Base-by-base conservation (phyloP, 768 basidiomycete species). In the Leccinum arenicola region DNA sequence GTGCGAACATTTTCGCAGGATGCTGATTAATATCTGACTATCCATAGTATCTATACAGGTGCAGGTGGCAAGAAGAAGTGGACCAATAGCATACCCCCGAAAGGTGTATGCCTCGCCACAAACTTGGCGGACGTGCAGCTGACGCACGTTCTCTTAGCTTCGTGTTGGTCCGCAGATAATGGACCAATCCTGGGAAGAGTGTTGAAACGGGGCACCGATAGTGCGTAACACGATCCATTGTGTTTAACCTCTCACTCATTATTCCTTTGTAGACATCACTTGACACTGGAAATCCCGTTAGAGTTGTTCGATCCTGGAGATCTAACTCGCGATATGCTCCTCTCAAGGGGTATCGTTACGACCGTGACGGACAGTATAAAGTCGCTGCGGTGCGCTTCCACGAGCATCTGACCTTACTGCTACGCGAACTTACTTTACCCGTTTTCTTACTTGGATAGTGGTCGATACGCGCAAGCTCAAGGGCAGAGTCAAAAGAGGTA, bases 311-410 rank as follows among this genome's bases (percentile, higher is more conserved):
- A 15, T 70, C 72, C 8, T 60, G 4, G 17, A 65, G 4, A 8
- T 50, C 54, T 33, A 11, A 6, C 7, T 73, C 73, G 10, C 56
- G 57, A 45, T 73, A 70, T 59, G 67, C 73, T 8, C 72, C 72
- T 11, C 12, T 27, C 2, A 6, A 31, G 2, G 71, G 70, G 9
- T 66, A 64, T 35, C 73, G 72, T 2, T 73, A 74, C 25, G 72
- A 74, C 31, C n/a, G n/a, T n/a, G n/a, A n/a, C n/a, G 72, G 72
- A n/a, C 45, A 74, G 3, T 73, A 73, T 56, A 72, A 27, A 36
- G 61, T 73, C 3, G 38, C 62, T 4, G 40, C 52, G 6, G 74
- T 75, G 12, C 3, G 15, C 33, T n/a, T 29, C 11, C 3, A 51
- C 9, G 4, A 12, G 5, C 27, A 52, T 52, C 17, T 8, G 14